These are phyloP conservation scores for Henningerozyma blattae DNA, from an alignment of 805 yeast genomes.

Conservation along the genomic window DNA sequence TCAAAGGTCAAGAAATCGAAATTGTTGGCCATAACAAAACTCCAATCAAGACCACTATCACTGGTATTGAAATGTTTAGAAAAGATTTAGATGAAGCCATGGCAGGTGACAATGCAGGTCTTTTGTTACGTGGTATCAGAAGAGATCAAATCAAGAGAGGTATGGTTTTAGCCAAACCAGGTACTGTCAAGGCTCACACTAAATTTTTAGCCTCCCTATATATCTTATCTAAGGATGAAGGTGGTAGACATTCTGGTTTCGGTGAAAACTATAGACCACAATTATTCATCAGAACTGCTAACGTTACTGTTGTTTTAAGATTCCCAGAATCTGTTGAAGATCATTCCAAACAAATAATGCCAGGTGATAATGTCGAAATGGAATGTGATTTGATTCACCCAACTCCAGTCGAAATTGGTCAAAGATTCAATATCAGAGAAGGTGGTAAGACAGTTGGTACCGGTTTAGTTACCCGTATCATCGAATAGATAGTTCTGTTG, in stretches of 20 bases:
- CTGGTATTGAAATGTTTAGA: constrained; percentile 99
- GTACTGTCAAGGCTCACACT: constrained; percentile 82
- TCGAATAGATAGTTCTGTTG: constrained; percentile 43
- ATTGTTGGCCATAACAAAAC: constrained; percentile 83
- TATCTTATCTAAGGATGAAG: constrained; percentile 91
- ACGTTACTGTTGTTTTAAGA: constrained; percentile 78
- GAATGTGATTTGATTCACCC: constrained; percentile 79
- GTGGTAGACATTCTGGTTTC: constrained; percentile 98
- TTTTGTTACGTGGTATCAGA: constrained; percentile 93
- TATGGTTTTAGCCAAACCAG: constrained; percentile 93
- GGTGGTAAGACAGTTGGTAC: constrained; percentile 99
- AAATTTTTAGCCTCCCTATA: constrained; percentile 90
- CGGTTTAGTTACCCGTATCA: constrained; percentile 88
- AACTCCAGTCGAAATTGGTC: constrained; percentile 90
- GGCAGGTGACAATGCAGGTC: constrained; percentile 99
- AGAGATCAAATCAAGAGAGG: constrained; percentile 96
- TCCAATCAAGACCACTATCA: constrained; percentile 86
- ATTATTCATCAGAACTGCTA: constrained; percentile 91
- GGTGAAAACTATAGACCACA: constrained; percentile 98
- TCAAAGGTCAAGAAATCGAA: constrained; percentile 98
- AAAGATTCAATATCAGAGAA: constrained; percentile 98
- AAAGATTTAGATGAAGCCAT: constrained; percentile 94
- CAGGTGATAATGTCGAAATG: constrained; percentile 99
- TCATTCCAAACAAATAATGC: constrained; percentile 83
- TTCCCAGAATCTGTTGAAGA: constrained; percentile 82